Evolutionary conservation across 148 eudicot species (phyloP), one percentile per base, ranked within the genome.

Genomic region (Drosera capensis): DNA sequence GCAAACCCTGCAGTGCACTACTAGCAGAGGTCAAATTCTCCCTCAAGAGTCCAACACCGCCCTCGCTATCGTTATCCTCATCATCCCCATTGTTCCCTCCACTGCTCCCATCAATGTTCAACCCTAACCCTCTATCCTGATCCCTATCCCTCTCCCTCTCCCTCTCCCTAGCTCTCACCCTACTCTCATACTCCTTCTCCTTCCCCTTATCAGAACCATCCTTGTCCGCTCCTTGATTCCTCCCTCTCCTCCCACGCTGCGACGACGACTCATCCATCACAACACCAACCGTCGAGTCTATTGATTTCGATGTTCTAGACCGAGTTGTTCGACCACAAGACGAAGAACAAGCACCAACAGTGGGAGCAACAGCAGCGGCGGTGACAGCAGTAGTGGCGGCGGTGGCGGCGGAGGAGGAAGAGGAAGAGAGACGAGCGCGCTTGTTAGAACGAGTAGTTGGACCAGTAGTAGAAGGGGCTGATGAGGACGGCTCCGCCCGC

Each of bases 401-500:
- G 9, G 65, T n/a, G 51, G 69, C 29, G 25, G 67, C 12, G 18
- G 68, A 20, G 8, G 71, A 30, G 31, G 67, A 6, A 9, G 68
- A 20, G 30, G 78, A 40, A 6, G 78, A 59, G 20, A 68, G 47
- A 20, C 94, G 87, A 18, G 80, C 21, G 48, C 84, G 78, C 53
- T 79, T 77, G 14, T 63, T 24, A 16, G 83, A 55, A 34, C 87
- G 94, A 40, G 80, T 78, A 36, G 71, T 45, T 45, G 87, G 69
- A 14, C 84, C 62, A 2, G 45, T 2, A 35, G 84, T 63, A 61
- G 90, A 75, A 57, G 90, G 64, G 62, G 86, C 68, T 66, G 96
- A 73, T 64, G 94, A 74, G 71, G 83, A 71, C 66, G 94, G 90
- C 85, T 92, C 95, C 70, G 88, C 95, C 85, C 95, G 74, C 74